A percentile compares a stretch with the other conserved stretches of the same genome.
Conservation (phyloP, 2,329 filamentous ascomycete genomes). For the Phymatotrichopsis omnivora region DNA sequence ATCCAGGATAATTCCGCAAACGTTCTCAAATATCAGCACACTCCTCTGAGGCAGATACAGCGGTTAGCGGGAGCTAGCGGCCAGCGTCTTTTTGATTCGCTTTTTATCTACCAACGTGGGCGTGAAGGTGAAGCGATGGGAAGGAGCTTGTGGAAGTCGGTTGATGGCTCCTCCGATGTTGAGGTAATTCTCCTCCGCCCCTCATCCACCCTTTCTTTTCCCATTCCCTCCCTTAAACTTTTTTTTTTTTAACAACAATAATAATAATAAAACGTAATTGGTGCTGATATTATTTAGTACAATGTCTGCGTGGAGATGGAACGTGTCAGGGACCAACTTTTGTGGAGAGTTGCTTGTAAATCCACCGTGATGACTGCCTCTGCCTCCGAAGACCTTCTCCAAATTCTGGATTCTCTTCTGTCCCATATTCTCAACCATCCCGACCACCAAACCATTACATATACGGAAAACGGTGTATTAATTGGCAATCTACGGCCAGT, state of each 20-base stretch:
- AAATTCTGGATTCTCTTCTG: constrained; percentile 51
- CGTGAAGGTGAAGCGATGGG: constrained; percentile 33
- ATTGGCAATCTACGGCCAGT: constrained; percentile 55
- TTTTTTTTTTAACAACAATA: constrained; percentile 3
- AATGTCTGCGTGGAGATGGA: constrained; percentile 76
- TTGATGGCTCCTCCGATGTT: constrained; percentile 54
- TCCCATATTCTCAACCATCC: constrained; percentile 44
- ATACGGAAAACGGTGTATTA: constrained; percentile 44
- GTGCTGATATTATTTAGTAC: constrained; percentile 39
- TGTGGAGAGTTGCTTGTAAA: constrained; percentile 66
- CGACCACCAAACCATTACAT: constrained; percentile 45
- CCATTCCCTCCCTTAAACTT: not conserved
- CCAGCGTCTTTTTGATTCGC: constrained; percentile 48
- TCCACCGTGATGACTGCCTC: constrained; percentile 42
- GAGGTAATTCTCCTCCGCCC: constrained; percentile 39
- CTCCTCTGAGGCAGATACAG: constrained; percentile 62
- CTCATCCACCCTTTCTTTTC: constrained; percentile 3
- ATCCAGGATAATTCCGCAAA: constrained; percentile 59
- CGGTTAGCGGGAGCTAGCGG: constrained; percentile 40
- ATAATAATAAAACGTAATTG: not conserved
- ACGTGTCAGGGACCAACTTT: constrained; percentile 43
- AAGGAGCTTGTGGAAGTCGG: constrained; percentile 48
- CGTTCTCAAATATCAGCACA: constrained; percentile 63
- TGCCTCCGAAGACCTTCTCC: constrained; percentile 45
- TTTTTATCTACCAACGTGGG: constrained; percentile 57